Conservation (phyloP, 768 basidiomycete genomes). For the Fibroporia radiculosa region DNA sequence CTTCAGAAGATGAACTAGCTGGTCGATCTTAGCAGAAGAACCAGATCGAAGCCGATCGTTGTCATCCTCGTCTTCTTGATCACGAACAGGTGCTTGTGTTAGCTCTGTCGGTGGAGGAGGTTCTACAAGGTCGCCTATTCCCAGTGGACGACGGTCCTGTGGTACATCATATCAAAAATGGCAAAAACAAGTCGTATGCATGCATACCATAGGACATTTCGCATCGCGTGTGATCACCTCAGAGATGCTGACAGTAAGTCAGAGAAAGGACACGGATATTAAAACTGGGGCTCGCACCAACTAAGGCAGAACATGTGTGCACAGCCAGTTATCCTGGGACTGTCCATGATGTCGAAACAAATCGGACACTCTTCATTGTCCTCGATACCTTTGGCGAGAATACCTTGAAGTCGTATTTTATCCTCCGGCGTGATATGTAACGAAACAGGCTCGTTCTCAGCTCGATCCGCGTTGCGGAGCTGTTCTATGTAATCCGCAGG, state of each 20-base stretch:
- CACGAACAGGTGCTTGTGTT: constrained; percentile 46
- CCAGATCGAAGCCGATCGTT: constrained; percentile 35
- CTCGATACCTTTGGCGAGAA: constrained; percentile 62
- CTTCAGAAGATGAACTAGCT: constrained; percentile 64
- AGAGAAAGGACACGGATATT: not conserved
- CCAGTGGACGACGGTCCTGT: constrained; percentile 65
- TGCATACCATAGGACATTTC: constrained; percentile 73
- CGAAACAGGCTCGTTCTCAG: constrained; percentile 22
- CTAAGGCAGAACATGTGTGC: constrained; percentile 63
- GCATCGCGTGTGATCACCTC: constrained; percentile 63
- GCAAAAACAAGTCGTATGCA: not conserved
- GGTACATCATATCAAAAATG: not conserved
- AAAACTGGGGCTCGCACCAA: constrained; percentile 39
- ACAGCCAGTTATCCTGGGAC: constrained; percentile 70
- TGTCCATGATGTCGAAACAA: constrained; percentile 51
- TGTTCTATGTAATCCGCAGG: constrained; percentile 66
- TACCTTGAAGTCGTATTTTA: constrained; percentile 44
- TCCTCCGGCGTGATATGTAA: constrained; percentile 45
- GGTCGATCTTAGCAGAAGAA: constrained; percentile 82
- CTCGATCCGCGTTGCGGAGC: constrained; percentile 30
- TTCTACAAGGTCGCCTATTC: constrained; percentile 48
- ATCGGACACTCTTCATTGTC: constrained; percentile 81
- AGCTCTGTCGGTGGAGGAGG: constrained; percentile 59
- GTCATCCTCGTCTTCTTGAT: constrained; percentile 32
- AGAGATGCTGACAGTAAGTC: constrained; percentile 40